Conservation (phyloP, 2,329 filamentous ascomycete genomes). For the Lachnellula arida region DNA sequence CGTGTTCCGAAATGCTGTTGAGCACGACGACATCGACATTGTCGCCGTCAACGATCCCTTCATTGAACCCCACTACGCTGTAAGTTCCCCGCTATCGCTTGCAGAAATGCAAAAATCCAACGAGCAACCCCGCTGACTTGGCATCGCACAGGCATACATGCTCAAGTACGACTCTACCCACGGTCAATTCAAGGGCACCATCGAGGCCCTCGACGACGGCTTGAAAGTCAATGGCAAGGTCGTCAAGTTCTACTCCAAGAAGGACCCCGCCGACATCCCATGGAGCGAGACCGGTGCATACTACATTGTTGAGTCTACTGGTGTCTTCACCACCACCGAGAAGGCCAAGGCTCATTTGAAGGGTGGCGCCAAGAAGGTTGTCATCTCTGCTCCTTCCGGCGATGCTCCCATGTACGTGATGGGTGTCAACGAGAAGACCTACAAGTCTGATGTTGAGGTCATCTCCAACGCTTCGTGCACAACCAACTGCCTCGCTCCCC, state of each 20-base stretch:
- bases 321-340: constrained; percentile 98
- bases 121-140: background rate
- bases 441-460: constrained; percentile 85
- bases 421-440: constrained; percentile 94
- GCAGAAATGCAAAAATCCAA: constrained; percentile 2
- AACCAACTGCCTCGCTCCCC: constrained; percentile 99
- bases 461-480: constrained; percentile 99
- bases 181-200: constrained; percentile 90
- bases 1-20: constrained; percentile 95
- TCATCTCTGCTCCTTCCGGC: constrained; percentile 86
- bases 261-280: constrained; percentile 83
- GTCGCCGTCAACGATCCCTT: constrained; percentile 99
- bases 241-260: constrained; percentile 91
- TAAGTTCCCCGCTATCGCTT: constrained; percentile 50
- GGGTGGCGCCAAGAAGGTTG: constrained; percentile 96
- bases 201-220: constrained; percentile 63
- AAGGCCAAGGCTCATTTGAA: constrained; percentile 93
- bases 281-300: constrained; percentile 83
- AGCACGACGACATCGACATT: constrained; percentile 84
- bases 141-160: constrained; percentile 83
- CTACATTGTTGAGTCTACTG: constrained; percentile 96
- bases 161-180: constrained; percentile 99
- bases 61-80: constrained; percentile 96
- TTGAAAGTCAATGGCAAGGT: constrained; percentile 91
- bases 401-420: constrained; percentile 99